These are phyloP conservation scores for Penicillium sp. DNA, from an alignment of 2,329 filamentous ascomycete species.

Conservation along the genomic window DNA sequence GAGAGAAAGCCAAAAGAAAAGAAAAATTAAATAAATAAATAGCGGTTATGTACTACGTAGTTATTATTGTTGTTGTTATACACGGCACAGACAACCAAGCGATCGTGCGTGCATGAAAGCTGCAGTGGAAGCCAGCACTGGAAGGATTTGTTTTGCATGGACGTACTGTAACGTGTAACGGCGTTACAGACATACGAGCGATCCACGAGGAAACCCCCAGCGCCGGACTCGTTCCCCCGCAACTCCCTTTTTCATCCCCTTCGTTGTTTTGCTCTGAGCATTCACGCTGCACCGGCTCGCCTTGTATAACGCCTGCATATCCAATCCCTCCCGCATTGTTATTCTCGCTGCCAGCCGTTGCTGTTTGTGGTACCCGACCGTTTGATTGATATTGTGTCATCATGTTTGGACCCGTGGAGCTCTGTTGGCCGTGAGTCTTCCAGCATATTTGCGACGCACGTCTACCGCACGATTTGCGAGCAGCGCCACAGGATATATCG, in stretches of 20 bases:
- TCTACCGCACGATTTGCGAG: neutral
- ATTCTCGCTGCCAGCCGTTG: neutral
- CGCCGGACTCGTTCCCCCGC: slow-evolving; percentile 10
- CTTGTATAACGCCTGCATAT: neutral
- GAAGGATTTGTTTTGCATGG: neutral
- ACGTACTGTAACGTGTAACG: neutral
- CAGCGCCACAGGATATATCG: neutral
- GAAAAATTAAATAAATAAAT: neutral
- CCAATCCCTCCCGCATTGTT: neutral
- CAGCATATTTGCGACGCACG: slow-evolving; percentile 8
- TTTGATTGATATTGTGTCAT: slow-evolving; percentile 4
- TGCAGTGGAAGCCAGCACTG: too few species aligned
- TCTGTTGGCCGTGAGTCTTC: slow-evolving; percentile 12
- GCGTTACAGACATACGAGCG: neutral
- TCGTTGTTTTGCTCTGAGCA: neutral
- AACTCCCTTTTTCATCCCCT: slow-evolving; percentile 4
- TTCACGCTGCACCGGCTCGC: neutral
- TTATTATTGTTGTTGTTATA: neutral
- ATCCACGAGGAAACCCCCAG: slow-evolving; percentile 12
- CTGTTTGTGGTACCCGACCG: neutral
- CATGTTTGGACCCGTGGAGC: slow-evolving; percentile 8
- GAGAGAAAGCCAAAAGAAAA: neutral
- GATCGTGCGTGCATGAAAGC: neutral
- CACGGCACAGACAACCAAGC: neutral
- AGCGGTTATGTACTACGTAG: neutral